Evolutionary conservation across 148 eudicot genomes (phyloP).

Genomic region (Cornus controversa): DNA sequence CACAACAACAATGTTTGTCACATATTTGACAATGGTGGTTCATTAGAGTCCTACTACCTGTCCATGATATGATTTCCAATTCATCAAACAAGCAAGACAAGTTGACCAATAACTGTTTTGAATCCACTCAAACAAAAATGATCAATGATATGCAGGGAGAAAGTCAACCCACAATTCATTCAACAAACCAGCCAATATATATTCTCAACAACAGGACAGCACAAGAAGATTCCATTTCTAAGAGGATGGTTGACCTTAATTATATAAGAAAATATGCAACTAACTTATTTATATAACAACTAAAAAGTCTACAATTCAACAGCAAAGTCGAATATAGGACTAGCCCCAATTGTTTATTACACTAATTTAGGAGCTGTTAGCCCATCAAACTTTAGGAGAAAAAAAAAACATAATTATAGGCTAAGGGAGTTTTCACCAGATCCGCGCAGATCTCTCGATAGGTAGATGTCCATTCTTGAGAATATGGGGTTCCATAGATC

Average conservation of each 20-base stretch:
- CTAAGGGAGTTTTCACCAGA: constrained; percentile 7
- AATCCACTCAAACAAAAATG: too few relatives aligned
- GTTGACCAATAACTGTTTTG: too few relatives aligned
- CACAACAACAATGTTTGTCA: too few relatives aligned
- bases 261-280: constrained; percentile 2
- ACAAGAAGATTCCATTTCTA: constrained; percentile 10
- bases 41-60: too few relatives aligned
- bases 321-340: constrained; percentile 6
- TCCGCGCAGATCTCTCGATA: background rate
- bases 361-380: background rate
- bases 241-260: constrained; percentile 2
- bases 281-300: constrained; percentile 15
- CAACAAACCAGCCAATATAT: background rate
- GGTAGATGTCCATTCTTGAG: background rate
- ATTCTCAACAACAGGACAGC: background rate
- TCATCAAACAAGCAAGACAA: too few relatives aligned
- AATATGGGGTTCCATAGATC: background rate
- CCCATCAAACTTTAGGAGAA: constrained; percentile 1
- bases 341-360: constrained; percentile 17
- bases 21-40: too few relatives aligned
- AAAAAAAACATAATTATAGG: background rate
- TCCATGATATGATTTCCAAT: too few relatives aligned
- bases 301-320: constrained; percentile 9
- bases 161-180: background rate
- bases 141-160: background rate